Conservation (phyloP, 2,329 filamentous ascomycete species). For the Pochonia chlamydosporia region DNA sequence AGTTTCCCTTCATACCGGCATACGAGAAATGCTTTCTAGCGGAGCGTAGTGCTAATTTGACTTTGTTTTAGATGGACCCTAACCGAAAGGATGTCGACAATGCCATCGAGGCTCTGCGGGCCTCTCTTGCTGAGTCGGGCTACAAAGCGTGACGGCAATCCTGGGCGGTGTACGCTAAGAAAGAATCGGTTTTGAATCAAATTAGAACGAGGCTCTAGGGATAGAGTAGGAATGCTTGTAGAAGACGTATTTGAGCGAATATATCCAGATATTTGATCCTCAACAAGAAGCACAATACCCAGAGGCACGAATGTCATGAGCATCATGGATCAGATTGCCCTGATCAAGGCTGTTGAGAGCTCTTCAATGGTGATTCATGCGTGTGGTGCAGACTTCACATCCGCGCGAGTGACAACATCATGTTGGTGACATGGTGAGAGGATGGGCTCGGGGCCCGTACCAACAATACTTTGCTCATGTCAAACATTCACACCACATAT, state of each 20-base stretch:
- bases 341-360: too few relatives aligned
- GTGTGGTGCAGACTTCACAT: too few relatives aligned
- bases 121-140: slow-evolving; percentile 68
- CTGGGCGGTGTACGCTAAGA: not conserved
- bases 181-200: not conserved
- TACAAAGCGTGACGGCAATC: slow-evolving; percentile 37
- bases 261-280: not conserved
- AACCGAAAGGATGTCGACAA: slow-evolving; percentile 76
- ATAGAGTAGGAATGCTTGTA: not conserved
- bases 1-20: slow-evolving; percentile 25
- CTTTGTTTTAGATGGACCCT: slow-evolving; percentile 56
- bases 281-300: too few relatives aligned
- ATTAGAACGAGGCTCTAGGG: not conserved
- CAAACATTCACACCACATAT: too few relatives aligned
- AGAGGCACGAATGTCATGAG: too few relatives aligned
- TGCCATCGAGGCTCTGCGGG: slow-evolving; percentile 72
- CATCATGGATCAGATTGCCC: too few relatives aligned
- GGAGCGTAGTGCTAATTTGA: not conserved
- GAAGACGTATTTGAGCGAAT: not conserved
- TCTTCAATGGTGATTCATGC: too few relatives aligned
- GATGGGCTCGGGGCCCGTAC: too few relatives aligned
- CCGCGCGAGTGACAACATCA: too few relatives aligned
- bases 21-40: not conserved
- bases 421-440: too few relatives aligned
- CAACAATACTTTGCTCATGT: too few relatives aligned